Base-by-base conservation (phyloP, 116 monocot genomes). In the Iris pallida region DNA sequence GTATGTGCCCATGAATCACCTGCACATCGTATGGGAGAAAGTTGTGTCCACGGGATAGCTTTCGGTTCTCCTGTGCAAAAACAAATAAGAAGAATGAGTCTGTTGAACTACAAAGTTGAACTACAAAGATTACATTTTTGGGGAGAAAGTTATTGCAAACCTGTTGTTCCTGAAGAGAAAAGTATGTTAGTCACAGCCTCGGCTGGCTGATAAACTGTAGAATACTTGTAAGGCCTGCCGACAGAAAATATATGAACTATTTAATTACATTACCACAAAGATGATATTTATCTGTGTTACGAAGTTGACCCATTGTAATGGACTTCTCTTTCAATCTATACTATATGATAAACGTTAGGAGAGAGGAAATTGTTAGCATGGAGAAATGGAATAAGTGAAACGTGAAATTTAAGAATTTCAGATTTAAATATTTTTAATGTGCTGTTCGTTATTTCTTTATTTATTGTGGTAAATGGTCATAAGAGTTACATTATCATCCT, bases 91-190 rank as follows among this genome's bases (percentile, higher is more conserved):
- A 42, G 52, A 20, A 16, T 55, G 2, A 66, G 46, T 58, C 10
- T 45, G 55, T 47, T 17, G 16, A 15, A 8, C 17, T 41, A 15
- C 48, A 43, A 30, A 14, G 46, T n/a, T n/a, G n/a, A n/a, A n/a
- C n/a, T n/a, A n/a, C n/a, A n/a, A 53, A 14, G 43, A 43, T n/a
- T n/a, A n/a, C 6, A 56, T 44, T 19, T 14, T 30, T 19, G 2
- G n/a, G 20, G 12, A 61, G 57, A 71, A 20, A 48, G 41, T 10
- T 11, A 0, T 30, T 30, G 30, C 40, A 11, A 71, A 95, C 91
- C 95, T 57, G 95, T 96, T 18, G 95, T 92, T 71, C 95, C 92
- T 13, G 95, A 96, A 76, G 95, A 96, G 71, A 91, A 96, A 47
- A 96, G 88, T 76, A 96, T 82, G 60, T 96, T 96, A 12, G 78